Evolutionary conservation across 2,329 filamentous ascomycete genomes (phyloP), one percentile per base, ranked within the genome.

Genomic region (Colletotrichum tropicicola): DNA sequence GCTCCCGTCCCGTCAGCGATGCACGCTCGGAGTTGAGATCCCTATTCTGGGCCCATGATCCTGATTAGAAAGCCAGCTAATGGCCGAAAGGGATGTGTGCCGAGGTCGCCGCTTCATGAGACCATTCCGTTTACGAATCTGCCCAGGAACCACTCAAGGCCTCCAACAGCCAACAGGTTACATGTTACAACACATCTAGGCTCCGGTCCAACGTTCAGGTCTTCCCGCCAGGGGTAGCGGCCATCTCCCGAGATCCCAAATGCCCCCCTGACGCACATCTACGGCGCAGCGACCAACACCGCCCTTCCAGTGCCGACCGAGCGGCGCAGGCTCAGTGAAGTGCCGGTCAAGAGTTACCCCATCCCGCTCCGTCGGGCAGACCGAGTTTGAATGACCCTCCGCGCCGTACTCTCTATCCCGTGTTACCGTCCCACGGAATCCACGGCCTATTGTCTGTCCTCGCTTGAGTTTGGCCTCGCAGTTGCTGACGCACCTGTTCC

Each of bases 291-390:
- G 19, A 44, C 25, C 43, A 21, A 55, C 8, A 30, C 21, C 30
- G 12, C n/a, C 21, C 4, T 7, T 8, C 37, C n/a, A 35, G 47
- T 39, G 10, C 47, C 60, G 60, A 28, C 13, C 23, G 5, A 39
- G 27, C 45, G 39, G 37, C 44, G 59, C 17, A 43, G n/a, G 32
- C n/a, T 9, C 8, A 21, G 4, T 25, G 37, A 47, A 47, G 25
- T 59, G 10, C 60, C 41, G 55, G 41, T 15, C 43, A 28, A 17
- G 32, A 43, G 21, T 59, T 53, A 21, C 48, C 32, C 56, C 60
- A 59, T 59, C 43, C 48, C 60, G 60, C 35, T 54, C 60, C 60
- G 55, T 64, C 47, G 60, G 60, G 32, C 56, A 60, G 37, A 60
- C 56, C 47, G 45, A 58, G 12, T 5, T 23, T 12, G 28, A n/a